phyloP scores from a whole-genome alignment of 129 eudicot genomes.

The Helianthus annuus region DNA sequence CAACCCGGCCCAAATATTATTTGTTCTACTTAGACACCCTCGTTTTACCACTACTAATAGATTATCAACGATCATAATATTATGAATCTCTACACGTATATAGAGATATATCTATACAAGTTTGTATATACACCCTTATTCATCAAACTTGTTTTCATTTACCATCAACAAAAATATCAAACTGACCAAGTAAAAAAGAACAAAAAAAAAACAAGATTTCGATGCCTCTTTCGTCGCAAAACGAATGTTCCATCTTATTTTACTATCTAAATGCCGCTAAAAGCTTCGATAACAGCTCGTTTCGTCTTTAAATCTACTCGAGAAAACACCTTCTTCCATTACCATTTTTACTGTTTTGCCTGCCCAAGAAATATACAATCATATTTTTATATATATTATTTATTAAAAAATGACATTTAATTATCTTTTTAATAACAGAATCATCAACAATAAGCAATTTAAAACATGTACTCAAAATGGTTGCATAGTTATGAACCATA shows the following conservation, averaged over 20 bases:
- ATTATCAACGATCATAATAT: too few relatives aligned
- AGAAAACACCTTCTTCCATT: not conserved
- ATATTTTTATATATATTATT: not conserved
- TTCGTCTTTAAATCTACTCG: conserved; percentile 1
- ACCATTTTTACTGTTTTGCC: conserved; percentile 27
- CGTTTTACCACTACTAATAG: too few relatives aligned
- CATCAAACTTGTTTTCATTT: conserved; percentile 12
- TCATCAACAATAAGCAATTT: not conserved
- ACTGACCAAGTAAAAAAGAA: not conserved
- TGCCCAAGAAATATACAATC: conserved; percentile 1
- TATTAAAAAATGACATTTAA: not conserved
- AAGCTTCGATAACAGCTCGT: not conserved
- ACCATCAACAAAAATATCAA: conserved; percentile 12
- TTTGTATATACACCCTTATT: not conserved
- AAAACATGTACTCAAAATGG: not conserved
- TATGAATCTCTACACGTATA: too few relatives aligned
- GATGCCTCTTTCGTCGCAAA: conserved; percentile 21
- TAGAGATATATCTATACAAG: too few relatives aligned
- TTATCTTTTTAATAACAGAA: not conserved
- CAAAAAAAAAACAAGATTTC: not conserved
- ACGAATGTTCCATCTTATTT: conserved; percentile 13
- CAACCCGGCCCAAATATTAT: too few relatives aligned
- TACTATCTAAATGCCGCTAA: conserved; percentile 14
- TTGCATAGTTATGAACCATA: not conserved
- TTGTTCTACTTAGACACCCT: too few relatives aligned